Evolutionary conservation across 352 stramenopile species (phyloP).

Genomic region (Pilasporangium apinafurcum): DNA sequence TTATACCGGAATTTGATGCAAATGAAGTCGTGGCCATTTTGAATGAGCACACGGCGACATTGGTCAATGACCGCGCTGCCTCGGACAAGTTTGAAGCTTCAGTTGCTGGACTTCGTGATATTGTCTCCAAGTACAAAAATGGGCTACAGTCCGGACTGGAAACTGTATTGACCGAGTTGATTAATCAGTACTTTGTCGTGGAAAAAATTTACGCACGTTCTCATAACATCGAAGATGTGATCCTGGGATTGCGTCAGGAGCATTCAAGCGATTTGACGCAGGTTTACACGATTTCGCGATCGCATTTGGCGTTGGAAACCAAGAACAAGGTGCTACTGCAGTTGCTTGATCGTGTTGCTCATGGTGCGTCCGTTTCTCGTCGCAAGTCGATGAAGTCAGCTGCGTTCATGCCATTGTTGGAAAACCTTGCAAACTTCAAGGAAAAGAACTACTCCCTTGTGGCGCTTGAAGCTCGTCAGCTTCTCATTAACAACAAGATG

Average conservation of each 20-base stretch:
- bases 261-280: constrained; percentile 81
- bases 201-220: constrained; percentile 69
- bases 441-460: constrained; percentile 91
- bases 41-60: constrained; percentile 53
- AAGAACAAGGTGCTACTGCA: constrained; percentile 82
- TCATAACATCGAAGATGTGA: constrained; percentile 79
- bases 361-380: constrained; percentile 18
- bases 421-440: constrained; percentile 83
- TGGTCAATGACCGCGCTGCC: constrained; percentile 41
- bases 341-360: constrained; percentile 52
- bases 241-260: constrained; percentile 85
- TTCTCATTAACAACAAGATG: constrained; percentile 96
- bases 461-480: constrained; percentile 91
- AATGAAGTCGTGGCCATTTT: constrained; percentile 46
- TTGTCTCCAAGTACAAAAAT: constrained; percentile 70
- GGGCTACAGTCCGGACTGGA: constrained; percentile 67
- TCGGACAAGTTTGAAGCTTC: constrained; percentile 71
- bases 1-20: constrained; percentile 42
- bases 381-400: constrained; percentile 53
- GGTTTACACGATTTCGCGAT: constrained; percentile 88
- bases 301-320: constrained; percentile 86
- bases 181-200: constrained; percentile 77
- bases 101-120: constrained; percentile 64
- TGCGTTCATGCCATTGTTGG: constrained; percentile 76
- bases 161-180: constrained; percentile 57